Evolutionary conservation across 2,329 filamentous ascomycete genomes (phyloP).

Genomic region (Sarocladiaceae sp.): DNA sequence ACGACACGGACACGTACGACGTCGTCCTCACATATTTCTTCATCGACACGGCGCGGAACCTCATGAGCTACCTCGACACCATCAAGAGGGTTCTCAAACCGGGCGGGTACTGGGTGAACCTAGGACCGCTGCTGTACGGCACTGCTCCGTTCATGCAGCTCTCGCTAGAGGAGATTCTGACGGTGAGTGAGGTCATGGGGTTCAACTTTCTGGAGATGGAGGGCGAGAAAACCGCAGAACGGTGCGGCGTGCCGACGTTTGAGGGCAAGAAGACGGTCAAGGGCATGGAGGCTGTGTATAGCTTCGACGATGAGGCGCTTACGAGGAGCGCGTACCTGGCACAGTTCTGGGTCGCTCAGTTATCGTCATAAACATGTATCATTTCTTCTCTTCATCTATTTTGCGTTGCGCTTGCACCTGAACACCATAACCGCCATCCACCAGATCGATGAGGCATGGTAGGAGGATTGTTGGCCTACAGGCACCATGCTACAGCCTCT

Average conservation of each 20-base stretch:
- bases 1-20: slow-evolving; percentile 31
- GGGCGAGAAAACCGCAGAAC: slow-evolving; percentile 16
- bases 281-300: slow-evolving; percentile 44
- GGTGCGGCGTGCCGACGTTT: slow-evolving; percentile 39
- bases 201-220: slow-evolving; percentile 43
- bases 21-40: slow-evolving; percentile 51
- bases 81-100: slow-evolving; percentile 39
- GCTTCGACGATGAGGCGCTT: slow-evolving; percentile 43
- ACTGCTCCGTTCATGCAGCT: slow-evolving; percentile 48
- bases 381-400: not conserved
- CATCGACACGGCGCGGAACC: slow-evolving; percentile 53
- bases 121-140: slow-evolving; percentile 50
- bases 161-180: slow-evolving; percentile 44
- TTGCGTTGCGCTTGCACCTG: not conserved
- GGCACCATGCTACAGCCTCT: slow-evolving; percentile 44
- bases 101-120: slow-evolving; percentile 49
- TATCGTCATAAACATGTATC: slow-evolving; percentile 9
- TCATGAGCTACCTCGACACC: slow-evolving; percentile 48
- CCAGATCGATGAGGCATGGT: no score
- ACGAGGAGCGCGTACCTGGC: slow-evolving; percentile 47
- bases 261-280: slow-evolving; percentile 29
- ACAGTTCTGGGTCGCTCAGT: slow-evolving; percentile 45
- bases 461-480: no score
- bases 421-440: no score
- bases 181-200: slow-evolving; percentile 40